phyloP scores from a whole-genome alignment of 768 basidiomycete species.

The Hygrocybe punicea region DNA sequence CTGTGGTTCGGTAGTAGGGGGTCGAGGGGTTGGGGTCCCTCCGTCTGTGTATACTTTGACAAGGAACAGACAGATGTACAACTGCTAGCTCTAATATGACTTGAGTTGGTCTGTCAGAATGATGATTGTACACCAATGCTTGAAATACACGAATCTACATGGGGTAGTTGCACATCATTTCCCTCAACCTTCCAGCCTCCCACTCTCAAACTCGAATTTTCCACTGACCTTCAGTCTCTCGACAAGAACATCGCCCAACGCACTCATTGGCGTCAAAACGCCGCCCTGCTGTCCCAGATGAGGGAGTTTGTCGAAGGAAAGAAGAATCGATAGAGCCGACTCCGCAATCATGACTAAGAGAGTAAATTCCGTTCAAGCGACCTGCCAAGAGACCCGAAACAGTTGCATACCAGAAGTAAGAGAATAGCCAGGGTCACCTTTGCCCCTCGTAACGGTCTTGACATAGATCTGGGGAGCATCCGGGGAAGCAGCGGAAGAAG shows the following conservation, averaged over 20 bases:
- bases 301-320: constrained; percentile 56
- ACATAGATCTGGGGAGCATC: constrained; percentile 43
- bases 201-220: constrained; percentile 54
- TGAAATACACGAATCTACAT: too few relatives aligned
- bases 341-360: constrained; percentile 70
- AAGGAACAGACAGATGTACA: too few relatives aligned
- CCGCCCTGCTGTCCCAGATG: constrained; percentile 63
- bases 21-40: neutral
- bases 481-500: constrained; percentile 51
- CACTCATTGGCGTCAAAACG: constrained; percentile 77
- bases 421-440: constrained; percentile 76
- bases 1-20: neutral
- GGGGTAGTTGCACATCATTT: too few relatives aligned
- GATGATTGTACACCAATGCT: too few relatives aligned
- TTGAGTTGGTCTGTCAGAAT: too few relatives aligned
- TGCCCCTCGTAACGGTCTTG: constrained; percentile 57
- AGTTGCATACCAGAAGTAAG: constrained; percentile 54
- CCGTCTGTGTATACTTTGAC: too few relatives aligned
- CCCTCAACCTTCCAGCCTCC: constrained; percentile 3
- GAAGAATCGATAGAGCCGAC: constrained; percentile 68
- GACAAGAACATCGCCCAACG: constrained; percentile 73
- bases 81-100: too few relatives aligned
- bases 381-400: neutral
- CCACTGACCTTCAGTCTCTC: constrained; percentile 60
- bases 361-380: neutral